phyloP scores from a whole-genome alignment of 192 early-diverging fungal genomes.

The Podila epicladia region DNA sequence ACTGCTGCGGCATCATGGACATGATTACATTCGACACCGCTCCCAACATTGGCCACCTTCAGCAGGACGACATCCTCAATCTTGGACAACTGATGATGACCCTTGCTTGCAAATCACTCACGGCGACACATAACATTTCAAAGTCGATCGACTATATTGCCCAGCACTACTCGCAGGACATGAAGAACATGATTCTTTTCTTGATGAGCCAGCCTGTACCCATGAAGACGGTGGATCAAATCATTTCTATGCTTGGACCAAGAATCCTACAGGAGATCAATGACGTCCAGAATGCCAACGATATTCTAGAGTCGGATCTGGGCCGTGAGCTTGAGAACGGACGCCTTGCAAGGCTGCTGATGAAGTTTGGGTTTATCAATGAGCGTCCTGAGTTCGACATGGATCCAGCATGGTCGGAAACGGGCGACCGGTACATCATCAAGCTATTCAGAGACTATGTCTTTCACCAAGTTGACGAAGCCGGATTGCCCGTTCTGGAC shows the following conservation, averaged over 20 bases:
- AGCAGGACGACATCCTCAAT: slow-evolving; percentile 88
- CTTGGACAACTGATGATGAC: slow-evolving; percentile 85
- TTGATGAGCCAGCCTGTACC: slow-evolving; percentile 79
- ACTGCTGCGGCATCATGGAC: slow-evolving; percentile 79
- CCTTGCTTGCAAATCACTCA: slow-evolving; percentile 78
- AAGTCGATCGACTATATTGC: slow-evolving; percentile 83
- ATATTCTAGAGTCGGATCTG: slow-evolving; percentile 83
- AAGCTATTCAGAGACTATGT: slow-evolving; percentile 99
- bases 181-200: slow-evolving; percentile 86
- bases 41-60: slow-evolving; percentile 63
- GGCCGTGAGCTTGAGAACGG: slow-evolving; percentile 91
- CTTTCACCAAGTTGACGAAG: slow-evolving; percentile 94
- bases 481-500: slow-evolving; percentile 85
- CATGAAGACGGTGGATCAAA: slow-evolving; percentile 82
- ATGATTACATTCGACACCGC: slow-evolving; percentile 78
- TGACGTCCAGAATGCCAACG: slow-evolving; percentile 76
- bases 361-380: slow-evolving; percentile 90
- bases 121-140: slow-evolving; percentile 73
- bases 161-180: slow-evolving; percentile 77
- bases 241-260: slow-evolving; percentile 80
- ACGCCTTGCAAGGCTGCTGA: slow-evolving; percentile 85
- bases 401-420: slow-evolving; percentile 97
- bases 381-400: slow-evolving; percentile 69
- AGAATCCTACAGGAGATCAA: slow-evolving; percentile 83
- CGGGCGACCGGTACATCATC: slow-evolving; percentile 96